Percentiles rank a stretch among this genome's conserved stretches.
Conservation (phyloP, 352 stramenopile species). For the Globisporangium nunn region DNA sequence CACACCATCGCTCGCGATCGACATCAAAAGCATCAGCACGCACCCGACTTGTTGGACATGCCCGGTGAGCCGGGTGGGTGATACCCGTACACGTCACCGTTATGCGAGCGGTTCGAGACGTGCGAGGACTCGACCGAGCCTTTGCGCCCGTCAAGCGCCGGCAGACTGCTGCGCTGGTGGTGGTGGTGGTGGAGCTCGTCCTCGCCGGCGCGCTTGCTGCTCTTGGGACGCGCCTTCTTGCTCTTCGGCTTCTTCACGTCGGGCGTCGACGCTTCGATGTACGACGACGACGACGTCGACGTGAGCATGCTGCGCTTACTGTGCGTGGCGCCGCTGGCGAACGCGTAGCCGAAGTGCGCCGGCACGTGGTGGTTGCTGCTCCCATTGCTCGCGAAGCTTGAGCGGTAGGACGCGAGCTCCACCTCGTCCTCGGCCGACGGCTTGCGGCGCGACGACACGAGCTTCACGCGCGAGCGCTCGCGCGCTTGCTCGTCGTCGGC, state of each 20-base stretch:
- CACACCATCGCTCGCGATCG: not conserved
- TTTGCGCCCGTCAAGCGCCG: conserved; percentile 3
- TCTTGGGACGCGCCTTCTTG: conserved; percentile 5
- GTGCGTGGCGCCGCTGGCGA: not conserved
- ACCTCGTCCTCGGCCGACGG: conserved; percentile 28
- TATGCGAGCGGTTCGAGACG: conserved; percentile 5
- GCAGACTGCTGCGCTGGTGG: conserved; percentile 4
- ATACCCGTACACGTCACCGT: conserved; percentile 22
- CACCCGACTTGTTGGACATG: conserved; percentile 13
- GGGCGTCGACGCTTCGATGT: conserved; percentile 10
- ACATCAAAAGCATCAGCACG: not conserved
- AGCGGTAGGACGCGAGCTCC: conserved; percentile 20
- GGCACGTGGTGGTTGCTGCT: conserved; percentile 16
- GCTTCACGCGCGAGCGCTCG: conserved; percentile 36
- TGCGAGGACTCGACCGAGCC: conserved; percentile 1
- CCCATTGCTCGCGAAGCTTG: conserved; percentile 35
- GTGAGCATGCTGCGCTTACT: not conserved
- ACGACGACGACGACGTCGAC: conserved; percentile 4
- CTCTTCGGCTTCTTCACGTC: conserved; percentile 11
- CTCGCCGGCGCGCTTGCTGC: not conserved
- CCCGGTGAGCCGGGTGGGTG: conserved; percentile 19
- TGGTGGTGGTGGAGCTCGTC: not conserved
- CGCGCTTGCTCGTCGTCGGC: conserved; percentile 17
- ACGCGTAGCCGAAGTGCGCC: conserved; percentile 1
- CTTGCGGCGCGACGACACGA: conserved; percentile 33